phyloP scores from a whole-genome alignment of 2,329 filamentous ascomycete species.

The Diplodia scrobiculata region DNA sequence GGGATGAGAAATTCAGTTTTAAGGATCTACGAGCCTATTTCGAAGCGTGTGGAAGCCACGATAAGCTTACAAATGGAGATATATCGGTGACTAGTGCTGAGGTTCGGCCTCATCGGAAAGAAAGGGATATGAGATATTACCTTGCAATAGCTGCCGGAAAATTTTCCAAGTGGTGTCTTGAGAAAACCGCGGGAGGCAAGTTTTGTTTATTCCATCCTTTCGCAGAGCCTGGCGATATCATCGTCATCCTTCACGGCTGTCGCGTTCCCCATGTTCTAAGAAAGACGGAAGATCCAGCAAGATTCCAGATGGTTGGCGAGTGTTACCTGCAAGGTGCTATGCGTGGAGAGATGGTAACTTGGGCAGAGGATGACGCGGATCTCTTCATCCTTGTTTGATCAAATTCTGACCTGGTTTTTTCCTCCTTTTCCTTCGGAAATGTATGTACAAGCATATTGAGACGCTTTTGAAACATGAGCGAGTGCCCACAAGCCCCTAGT shows the following conservation, averaged over 20 bases:
- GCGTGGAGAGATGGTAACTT: neutral
- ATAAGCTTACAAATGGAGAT: no score
- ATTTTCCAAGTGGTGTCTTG: neutral
- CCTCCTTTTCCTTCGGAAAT: neutral
- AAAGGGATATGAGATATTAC: neutral
- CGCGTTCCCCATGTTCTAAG: neutral
- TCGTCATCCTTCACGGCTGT: neutral
- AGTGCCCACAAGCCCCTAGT: neutral
- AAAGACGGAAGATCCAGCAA: neutral
- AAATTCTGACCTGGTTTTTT: neutral
- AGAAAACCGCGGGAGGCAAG: neutral
- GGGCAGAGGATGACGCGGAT: neutral
- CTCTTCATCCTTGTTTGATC: neutral
- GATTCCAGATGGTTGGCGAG: neutral
- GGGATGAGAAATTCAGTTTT: no score
- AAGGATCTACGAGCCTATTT: neutral
- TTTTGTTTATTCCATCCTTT: neutral
- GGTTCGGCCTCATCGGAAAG: neutral
- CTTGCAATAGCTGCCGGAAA: neutral
- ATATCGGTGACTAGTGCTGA: no score
- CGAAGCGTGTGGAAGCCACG: neutral
- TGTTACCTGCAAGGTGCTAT: neutral
- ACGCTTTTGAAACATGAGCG: neutral
- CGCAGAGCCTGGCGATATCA: neutral
- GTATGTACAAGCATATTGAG: neutral